These are phyloP conservation scores for Solanum hybrid DNA, from an alignment of 305 asterid species.

Conservation along the genomic window DNA sequence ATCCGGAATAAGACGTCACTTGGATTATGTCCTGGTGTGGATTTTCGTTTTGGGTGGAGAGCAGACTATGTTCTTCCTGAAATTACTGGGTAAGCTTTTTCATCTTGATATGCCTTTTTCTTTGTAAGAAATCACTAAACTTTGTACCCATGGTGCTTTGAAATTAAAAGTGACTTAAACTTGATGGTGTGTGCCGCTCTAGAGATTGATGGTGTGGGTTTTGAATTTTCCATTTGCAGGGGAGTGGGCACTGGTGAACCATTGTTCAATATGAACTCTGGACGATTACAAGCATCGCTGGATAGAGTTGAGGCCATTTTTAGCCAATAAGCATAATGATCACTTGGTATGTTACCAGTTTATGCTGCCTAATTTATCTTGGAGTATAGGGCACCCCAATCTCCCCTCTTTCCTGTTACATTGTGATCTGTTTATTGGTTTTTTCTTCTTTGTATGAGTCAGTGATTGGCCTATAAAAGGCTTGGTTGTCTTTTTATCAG, in stretches of 20 bases:
- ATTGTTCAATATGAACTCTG: constrained; percentile 82
- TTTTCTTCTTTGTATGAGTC: background rate
- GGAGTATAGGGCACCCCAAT: background rate
- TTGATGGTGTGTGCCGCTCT: background rate
- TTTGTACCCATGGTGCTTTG: background rate
- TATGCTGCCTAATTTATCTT: background rate
- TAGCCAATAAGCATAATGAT: constrained; percentile 27
- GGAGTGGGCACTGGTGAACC: constrained; percentile 74
- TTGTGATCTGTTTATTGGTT: background rate
- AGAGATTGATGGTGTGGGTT: background rate
- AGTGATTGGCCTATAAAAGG: background rate
- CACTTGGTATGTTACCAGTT: background rate
- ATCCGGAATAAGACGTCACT: constrained; percentile 77
- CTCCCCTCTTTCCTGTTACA: background rate
- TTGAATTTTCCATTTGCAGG: constrained; percentile 31
- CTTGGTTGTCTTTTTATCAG: background rate
- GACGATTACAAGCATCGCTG: constrained; percentile 76
- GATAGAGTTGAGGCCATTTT: constrained; percentile 92
- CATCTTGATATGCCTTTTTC: constrained; percentile 1
- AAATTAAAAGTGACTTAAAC: background rate
- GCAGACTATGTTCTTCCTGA: constrained; percentile 94
- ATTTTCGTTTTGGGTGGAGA: constrained; percentile 91
- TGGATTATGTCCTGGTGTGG: constrained; percentile 80
- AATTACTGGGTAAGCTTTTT: constrained; percentile 56
- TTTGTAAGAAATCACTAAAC: background rate